Percentiles rank a stretch among this genome's conserved stretches.
phyloP scores from a whole-genome alignment of 1,284 basidiomycete species.

The Moniliella sp. region DNA sequence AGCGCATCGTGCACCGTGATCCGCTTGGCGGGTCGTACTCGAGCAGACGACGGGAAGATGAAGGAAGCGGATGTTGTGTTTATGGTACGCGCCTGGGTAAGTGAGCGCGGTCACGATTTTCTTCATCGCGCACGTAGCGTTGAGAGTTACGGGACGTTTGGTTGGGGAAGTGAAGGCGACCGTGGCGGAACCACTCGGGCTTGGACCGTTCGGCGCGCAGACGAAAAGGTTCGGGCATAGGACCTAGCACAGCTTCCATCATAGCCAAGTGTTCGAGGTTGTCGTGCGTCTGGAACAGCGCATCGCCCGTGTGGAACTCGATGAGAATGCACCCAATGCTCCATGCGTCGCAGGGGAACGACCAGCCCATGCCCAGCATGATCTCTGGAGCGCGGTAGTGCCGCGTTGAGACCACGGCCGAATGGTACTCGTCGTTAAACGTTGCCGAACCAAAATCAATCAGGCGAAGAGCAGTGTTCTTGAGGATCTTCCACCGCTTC shows the following conservation, averaged over 20 bases:
- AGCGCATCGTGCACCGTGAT: conserved; percentile 26
- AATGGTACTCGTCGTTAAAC: conserved; percentile 94
- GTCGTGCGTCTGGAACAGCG: conserved; percentile 94
- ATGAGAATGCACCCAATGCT: conserved; percentile 96
- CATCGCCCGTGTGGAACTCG: conserved; percentile 91
- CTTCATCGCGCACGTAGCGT: conserved; percentile 76
- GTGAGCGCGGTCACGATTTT: conserved; percentile 39
- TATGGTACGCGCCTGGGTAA: conserved; percentile 8
- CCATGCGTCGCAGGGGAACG: conserved; percentile 92
- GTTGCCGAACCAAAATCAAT: conserved; percentile 98
- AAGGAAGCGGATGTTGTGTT: conserved; percentile 53
- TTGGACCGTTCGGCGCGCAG: conserved; percentile 42
- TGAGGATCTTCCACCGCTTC: conserved; percentile 50
- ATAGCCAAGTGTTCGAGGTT: conserved; percentile 97
- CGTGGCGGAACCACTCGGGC: conserved; percentile 75
- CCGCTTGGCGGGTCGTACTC: conserved; percentile 63
- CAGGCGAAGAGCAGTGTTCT: conserved; percentile 73
- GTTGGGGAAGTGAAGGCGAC: conserved; percentile 73
- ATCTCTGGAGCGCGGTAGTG: conserved; percentile 98
- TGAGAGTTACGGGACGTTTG: conserved; percentile 67
- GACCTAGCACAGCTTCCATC: conserved; percentile 98
- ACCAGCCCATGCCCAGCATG: conserved; percentile 90
- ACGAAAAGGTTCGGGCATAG: conserved; percentile 64
- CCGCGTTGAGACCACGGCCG: conserved; percentile 83
- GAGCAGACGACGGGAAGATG: conserved; percentile 61